phyloP scores from a whole-genome alignment of 2,329 filamentous ascomycete species.

The Neonectria hederae region DNA sequence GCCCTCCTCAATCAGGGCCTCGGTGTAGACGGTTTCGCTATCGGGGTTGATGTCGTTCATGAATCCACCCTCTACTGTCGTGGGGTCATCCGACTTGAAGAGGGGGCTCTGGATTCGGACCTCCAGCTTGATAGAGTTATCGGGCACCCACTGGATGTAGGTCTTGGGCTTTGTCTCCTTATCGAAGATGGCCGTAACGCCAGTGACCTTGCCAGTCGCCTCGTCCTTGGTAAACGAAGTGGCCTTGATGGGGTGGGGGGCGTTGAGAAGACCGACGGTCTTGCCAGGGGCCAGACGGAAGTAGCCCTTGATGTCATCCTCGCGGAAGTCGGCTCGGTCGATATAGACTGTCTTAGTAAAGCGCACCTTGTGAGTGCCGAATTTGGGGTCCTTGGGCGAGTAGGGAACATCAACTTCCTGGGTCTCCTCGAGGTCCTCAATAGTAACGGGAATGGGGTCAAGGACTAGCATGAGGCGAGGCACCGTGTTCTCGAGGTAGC shows the following conservation, averaged over 20 bases:
- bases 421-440: conserved; percentile 74
- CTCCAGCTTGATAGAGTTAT: conserved; percentile 74
- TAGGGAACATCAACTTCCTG: conserved; percentile 77
- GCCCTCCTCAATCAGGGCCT: conserved; percentile 84
- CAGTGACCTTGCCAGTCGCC: conserved; percentile 69
- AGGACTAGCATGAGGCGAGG: conserved; percentile 90
- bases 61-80: conserved; percentile 80
- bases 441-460: conserved; percentile 83
- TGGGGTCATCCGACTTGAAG: conserved; percentile 88
- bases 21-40: conserved; percentile 80
- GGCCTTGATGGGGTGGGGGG: conserved; percentile 75
- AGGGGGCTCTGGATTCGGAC: conserved; percentile 82
- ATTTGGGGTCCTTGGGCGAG: conserved; percentile 79
- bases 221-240: conserved; percentile 75
- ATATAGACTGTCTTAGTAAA: conserved; percentile 87
- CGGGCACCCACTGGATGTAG: conserved; percentile 88
- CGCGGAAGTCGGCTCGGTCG: conserved; percentile 82
- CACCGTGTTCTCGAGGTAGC: conserved; percentile 87
- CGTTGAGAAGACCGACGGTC: conserved; percentile 78
- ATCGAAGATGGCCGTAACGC: conserved; percentile 71
- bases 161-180: conserved; percentile 81
- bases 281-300: conserved; percentile 84
- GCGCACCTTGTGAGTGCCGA: conserved; percentile 67
- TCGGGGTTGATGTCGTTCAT: conserved; percentile 85
- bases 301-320: conserved; percentile 78